Percentiles rank a stretch among this genome's conserved stretches.
Evolutionary conservation across 2,329 filamentous ascomycete genomes (phyloP).

Genomic region (Colletotrichum siamense): DNA sequence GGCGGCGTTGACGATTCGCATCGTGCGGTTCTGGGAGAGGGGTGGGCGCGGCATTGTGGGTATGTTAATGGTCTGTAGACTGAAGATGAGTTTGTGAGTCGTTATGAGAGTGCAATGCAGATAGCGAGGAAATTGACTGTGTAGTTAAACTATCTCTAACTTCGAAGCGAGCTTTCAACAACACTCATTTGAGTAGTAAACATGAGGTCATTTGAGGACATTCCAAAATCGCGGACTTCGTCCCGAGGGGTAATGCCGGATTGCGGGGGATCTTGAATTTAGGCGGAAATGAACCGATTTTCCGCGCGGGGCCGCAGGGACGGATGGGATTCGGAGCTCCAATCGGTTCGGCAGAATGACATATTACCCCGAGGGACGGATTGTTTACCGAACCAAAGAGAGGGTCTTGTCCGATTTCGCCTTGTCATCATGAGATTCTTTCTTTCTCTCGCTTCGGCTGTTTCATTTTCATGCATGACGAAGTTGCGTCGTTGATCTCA

Average conservation of each 20-base stretch:
- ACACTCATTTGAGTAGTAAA: neutral
- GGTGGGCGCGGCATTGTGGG: neutral
- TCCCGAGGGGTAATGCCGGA: neutral
- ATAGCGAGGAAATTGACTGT: accelerated
- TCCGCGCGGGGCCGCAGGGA: neutral
- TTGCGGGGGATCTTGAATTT: neutral
- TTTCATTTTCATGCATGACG: neutral
- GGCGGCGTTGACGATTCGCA: conserved; percentile 56
- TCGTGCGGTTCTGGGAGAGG: conserved; percentile 19
- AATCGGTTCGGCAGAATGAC: neutral
- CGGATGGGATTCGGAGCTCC: neutral
- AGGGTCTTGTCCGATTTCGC: neutral
- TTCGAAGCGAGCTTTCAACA: neutral
- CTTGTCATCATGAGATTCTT: neutral
- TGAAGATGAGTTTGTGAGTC: neutral
- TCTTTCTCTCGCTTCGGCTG: neutral
- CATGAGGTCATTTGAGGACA: neutral
- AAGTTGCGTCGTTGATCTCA: neutral
- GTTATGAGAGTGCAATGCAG: neutral
- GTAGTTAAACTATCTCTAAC: accelerated
- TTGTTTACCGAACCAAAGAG: neutral
- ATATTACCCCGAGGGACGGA: neutral
- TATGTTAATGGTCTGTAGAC: neutral
- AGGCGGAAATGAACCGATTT: neutral
- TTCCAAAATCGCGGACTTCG: neutral